A percentile compares a stretch with the other conserved stretches of the same genome.
Conservation (phyloP, 768 basidiomycete genomes). For the Cantharellus cinnabarinus region DNA sequence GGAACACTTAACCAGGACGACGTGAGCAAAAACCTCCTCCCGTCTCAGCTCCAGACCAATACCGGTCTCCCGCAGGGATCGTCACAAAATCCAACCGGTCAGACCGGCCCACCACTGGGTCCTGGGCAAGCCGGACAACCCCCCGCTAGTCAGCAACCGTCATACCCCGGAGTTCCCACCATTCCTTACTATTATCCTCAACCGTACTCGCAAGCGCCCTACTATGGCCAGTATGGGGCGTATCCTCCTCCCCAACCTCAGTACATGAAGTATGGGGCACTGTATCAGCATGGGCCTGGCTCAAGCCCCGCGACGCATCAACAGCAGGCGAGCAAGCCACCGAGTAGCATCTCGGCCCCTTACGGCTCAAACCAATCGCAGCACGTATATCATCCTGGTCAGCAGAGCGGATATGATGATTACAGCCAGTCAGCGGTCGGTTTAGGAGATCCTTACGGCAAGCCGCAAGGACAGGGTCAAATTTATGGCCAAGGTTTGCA, state of each 20-base stretch:
- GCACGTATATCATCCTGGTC: background rate
- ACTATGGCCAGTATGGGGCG: background rate
- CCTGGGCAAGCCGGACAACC: background rate
- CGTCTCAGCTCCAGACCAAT: background rate
- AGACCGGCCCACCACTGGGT: background rate
- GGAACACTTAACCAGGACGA: background rate
- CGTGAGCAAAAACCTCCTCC: background rate
- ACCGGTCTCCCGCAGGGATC: background rate
- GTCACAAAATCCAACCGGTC: background rate
- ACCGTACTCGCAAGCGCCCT: background rate
- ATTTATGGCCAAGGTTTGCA: background rate
- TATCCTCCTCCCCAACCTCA: slow-evolving; percentile 3
- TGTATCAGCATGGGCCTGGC: background rate
- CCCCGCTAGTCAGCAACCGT: background rate
- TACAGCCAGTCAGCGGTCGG: background rate
- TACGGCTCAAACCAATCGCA: background rate
- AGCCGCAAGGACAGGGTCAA: background rate
- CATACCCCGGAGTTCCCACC: background rate
- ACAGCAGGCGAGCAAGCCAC: background rate
- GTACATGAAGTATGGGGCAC: background rate
- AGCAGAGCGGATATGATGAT: background rate
- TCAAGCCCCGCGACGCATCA: background rate
- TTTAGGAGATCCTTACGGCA: background rate
- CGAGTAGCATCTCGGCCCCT: background rate
- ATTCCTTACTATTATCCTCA: background rate